Conservation (phyloP, 2,329 filamentous ascomycete species). For the Aureobasidium musti region DNA sequence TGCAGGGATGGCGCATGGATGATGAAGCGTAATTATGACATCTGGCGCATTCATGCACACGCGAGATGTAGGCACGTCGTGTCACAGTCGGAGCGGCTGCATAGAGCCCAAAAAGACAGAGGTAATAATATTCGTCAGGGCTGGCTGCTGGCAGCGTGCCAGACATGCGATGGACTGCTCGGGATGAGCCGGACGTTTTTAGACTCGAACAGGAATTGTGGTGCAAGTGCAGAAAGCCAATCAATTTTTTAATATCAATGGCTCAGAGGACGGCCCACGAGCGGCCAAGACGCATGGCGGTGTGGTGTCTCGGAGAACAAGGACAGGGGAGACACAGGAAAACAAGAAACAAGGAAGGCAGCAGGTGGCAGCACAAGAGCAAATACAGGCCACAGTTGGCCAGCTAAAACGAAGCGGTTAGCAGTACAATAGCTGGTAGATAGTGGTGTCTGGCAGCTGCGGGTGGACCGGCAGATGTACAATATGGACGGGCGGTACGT, state of each 20-base stretch:
- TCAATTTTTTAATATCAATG: slow-evolving; percentile 28
- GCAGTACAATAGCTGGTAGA: background rate
- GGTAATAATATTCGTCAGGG: background rate
- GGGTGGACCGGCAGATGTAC: slow-evolving; percentile 18
- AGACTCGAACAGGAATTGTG: slow-evolving; percentile 12
- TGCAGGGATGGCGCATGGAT: slow-evolving; percentile 6
- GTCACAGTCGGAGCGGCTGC: slow-evolving; percentile 20
- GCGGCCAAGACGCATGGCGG: slow-evolving; percentile 15
- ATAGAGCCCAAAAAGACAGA: slow-evolving; percentile 10
- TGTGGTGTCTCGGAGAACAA: slow-evolving; percentile 11
- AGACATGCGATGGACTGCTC: background rate
- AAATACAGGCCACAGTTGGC: background rate
- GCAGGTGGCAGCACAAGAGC: slow-evolving; percentile 7
- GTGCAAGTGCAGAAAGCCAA: slow-evolving; percentile 17
- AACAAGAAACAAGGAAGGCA: slow-evolving; percentile 4
- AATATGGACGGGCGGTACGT: background rate
- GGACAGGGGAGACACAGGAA: slow-evolving; percentile 8
- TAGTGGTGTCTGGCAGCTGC: background rate
- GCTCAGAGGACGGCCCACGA: slow-evolving; percentile 11
- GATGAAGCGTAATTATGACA: background rate
- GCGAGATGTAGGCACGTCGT: slow-evolving; percentile 24
- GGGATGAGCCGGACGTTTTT: slow-evolving; percentile 16
- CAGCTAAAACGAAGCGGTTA: background rate
- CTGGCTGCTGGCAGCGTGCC: background rate
- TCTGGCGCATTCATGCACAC: slow-evolving; percentile 4